Conservation (phyloP, 768 basidiomycete species). For the Paxillus ammoniavirescens region DNA sequence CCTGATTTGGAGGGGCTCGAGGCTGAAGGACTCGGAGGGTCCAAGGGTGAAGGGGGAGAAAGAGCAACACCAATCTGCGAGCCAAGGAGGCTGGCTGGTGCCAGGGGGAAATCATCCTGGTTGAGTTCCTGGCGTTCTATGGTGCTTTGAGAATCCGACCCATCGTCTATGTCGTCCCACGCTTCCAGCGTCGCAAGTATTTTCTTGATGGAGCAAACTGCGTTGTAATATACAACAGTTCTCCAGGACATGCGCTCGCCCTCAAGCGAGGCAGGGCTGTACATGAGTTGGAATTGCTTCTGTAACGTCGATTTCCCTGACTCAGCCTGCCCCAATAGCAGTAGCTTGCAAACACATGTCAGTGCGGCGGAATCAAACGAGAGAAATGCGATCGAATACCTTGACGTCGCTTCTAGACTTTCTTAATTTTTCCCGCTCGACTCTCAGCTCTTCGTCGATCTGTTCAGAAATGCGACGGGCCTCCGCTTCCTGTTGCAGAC, state of each 20-base stretch:
- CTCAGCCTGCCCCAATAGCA: constrained; percentile 79
- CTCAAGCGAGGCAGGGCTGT: constrained; percentile 67
- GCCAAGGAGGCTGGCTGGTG: constrained; percentile 10
- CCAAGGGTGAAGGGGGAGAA: constrained; percentile 10
- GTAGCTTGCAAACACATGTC: constrained; percentile 42
- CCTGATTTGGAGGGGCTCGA: constrained; percentile 21
- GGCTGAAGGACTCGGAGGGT: constrained; percentile 9
- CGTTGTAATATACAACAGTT: constrained; percentile 73
- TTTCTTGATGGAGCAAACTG: constrained; percentile 67
- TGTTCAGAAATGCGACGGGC: constrained; percentile 75
- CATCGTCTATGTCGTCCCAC: constrained; percentile 61
- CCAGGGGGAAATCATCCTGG: constrained; percentile 21
- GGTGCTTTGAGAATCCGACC: constrained; percentile 38
- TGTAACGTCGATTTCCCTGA: constrained; percentile 77
- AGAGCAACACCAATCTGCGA: constrained; percentile 6
- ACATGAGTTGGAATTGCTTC: constrained; percentile 82
- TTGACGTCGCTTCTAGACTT: constrained; percentile 74
- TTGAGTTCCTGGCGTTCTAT: constrained; percentile 31
- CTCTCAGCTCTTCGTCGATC: constrained; percentile 78
- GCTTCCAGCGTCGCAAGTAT: constrained; percentile 62
- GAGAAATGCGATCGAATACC: constrained; percentile 34
- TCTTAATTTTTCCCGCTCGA: constrained; percentile 64
- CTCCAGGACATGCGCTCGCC: constrained; percentile 71
- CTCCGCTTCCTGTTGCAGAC: constrained; percentile 67
- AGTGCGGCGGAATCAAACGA: constrained; percentile 1